Conservation (phyloP, 371 early-diverging fungal species). For the Apophysomyces trapeziformis region DNA sequence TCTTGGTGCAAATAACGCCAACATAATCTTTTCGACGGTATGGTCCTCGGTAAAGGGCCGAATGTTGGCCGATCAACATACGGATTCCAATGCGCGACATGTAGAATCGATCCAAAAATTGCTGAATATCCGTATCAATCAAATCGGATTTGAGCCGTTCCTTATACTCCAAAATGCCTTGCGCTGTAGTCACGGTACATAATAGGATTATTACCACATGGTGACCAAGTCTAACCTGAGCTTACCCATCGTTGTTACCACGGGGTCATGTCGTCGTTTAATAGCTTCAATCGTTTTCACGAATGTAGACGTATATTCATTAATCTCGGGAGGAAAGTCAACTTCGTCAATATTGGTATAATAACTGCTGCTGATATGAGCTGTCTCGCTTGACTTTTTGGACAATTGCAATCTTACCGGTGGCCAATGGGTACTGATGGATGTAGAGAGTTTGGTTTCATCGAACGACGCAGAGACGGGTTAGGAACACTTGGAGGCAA, state of each 20-base stretch:
- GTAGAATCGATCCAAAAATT: conserved; percentile 96
- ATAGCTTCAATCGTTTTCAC: conserved; percentile 87
- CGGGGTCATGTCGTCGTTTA: conserved; percentile 93
- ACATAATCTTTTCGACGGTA: conserved; percentile 75
- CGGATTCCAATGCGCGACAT: conserved; percentile 98
- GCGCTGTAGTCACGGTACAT: conserved; percentile 55
- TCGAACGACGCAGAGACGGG: conserved; percentile 40
- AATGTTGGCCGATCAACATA: conserved; percentile 92
- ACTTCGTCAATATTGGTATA: conserved; percentile 64
- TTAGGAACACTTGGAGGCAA: conserved; percentile 69
- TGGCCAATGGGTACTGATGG: conserved; percentile 38
- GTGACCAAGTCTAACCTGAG: not conserved
- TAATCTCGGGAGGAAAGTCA: conserved; percentile 73
- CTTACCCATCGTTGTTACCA: conserved; percentile 86
- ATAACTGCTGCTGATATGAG: conserved; percentile 39
- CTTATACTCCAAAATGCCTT: conserved; percentile 94
- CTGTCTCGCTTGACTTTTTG: not conserved
- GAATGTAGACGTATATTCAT: conserved; percentile 81
- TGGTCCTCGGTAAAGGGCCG: conserved; percentile 70
- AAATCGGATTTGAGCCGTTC: conserved; percentile 57
- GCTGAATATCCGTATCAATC: conserved; percentile 86
- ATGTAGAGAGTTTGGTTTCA: conserved; percentile 18
- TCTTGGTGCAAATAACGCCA: conserved; percentile 94
- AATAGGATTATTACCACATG: conserved; percentile 2
- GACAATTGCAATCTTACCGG: conserved; percentile 22